phyloP scores from a whole-genome alignment of 129 eudicot species.

The Calendula officinalis region DNA sequence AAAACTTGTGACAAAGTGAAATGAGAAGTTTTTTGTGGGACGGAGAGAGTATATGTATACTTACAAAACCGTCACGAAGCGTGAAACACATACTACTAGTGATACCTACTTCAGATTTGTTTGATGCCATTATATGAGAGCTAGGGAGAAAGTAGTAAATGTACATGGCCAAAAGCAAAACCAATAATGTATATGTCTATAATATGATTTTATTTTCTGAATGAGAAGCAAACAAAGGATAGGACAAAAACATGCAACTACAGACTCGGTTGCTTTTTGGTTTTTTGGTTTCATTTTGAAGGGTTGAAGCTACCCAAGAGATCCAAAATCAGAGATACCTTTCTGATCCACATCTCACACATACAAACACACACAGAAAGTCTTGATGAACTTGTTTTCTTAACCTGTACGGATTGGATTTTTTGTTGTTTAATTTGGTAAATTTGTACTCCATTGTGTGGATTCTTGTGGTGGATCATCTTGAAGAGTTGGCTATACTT shows the following conservation, averaged over 20 bases:
- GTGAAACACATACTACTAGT: too few relatives aligned
- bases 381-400: constrained; percentile 22
- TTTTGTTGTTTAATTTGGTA: constrained; percentile 18
- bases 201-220: constrained; percentile 20
- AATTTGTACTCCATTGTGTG: constrained; percentile 21
- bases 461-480: constrained; percentile 31
- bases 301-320: constrained; percentile 34
- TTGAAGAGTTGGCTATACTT: constrained; percentile 20
- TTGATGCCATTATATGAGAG: constrained; percentile 1
- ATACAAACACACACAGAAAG: constrained; percentile 3
- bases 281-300: constrained; percentile 45
- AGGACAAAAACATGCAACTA: constrained; percentile 66
- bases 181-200: constrained; percentile 33
- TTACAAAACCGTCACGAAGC: too few relatives aligned
- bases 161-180: constrained; percentile 27
- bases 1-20: too few relatives aligned
- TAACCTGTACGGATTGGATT: constrained; percentile 27
- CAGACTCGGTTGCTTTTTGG: constrained; percentile 38
- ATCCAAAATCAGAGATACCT: constrained; percentile 41
- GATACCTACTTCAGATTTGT: constrained; percentile 3
- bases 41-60: too few relatives aligned
- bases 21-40: too few relatives aligned
- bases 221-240: constrained; percentile 53
- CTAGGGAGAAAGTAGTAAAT: constrained; percentile 38
- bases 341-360: constrained; percentile 29